Percentiles rank a stretch among this genome's conserved stretches.
phyloP scores from a whole-genome alignment of 129 eudicot genomes.

The Saposhnikovia divaricata region DNA sequence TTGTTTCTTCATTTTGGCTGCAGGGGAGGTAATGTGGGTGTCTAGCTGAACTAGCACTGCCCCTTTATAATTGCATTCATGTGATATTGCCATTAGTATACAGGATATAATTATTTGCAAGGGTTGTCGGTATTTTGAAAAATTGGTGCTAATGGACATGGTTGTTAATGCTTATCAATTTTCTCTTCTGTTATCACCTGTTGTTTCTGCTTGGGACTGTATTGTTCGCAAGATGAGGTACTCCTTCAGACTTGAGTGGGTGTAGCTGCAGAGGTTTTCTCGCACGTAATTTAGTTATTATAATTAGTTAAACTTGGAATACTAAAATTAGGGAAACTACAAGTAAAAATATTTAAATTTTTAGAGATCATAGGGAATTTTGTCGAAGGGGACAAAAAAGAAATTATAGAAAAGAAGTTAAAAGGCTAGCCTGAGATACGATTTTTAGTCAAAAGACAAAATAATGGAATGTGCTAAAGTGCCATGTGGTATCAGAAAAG shows the following conservation, averaged over 20 bases:
- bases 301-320: not conserved
- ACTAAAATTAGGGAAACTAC: not conserved
- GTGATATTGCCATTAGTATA: constrained; percentile 12
- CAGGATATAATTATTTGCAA: constrained; percentile 48
- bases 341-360: constrained; percentile 17
- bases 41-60: constrained; percentile 12
- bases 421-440: not conserved
- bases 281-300: constrained; percentile 8
- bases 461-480: constrained; percentile 63
- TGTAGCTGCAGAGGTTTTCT: constrained; percentile 41
- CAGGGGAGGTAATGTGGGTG: constrained; percentile 53
- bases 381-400: not conserved
- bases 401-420: constrained; percentile 15
- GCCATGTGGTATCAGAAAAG: constrained; percentile 55
- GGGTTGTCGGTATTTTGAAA: constrained; percentile 30
- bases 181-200: constrained; percentile 75
- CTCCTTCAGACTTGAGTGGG: constrained; percentile 94
- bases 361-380: constrained; percentile 30
- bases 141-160: constrained; percentile 44
- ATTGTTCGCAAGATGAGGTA: constrained; percentile 87
- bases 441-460: constrained; percentile 12
- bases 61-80: constrained; percentile 5
- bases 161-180: constrained; percentile 44
- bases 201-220: constrained; percentile 95
- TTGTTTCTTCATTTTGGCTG: constrained; percentile 2